phyloP scores from a whole-genome alignment of 805 yeast genomes.

The Candida yuanshanica region DNA sequence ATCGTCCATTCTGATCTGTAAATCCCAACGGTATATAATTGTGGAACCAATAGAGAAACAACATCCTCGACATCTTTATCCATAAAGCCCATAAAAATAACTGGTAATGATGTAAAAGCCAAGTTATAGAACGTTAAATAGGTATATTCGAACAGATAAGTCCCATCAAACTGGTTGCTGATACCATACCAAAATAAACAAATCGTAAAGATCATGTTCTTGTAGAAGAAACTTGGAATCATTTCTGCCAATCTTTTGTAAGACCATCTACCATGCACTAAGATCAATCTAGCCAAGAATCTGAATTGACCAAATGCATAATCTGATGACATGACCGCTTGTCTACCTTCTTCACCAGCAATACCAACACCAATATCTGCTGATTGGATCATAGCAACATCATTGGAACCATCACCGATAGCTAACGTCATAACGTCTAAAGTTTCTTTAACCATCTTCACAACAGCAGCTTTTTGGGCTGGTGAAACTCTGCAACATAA shows the following conservation, averaged over 20 bases:
- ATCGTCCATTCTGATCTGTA: constrained; percentile 66
- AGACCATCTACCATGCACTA: constrained; percentile 84
- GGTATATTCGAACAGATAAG: constrained; percentile 75
- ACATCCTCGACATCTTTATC: constrained; percentile 76
- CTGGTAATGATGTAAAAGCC: constrained; percentile 79
- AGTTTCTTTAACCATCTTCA: constrained; percentile 62
- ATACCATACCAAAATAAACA: constrained; percentile 80
- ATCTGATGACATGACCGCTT: constrained; percentile 84
- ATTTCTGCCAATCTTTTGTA: constrained; percentile 75
- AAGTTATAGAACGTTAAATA: constrained; percentile 74
- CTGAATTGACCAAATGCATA: constrained; percentile 82
- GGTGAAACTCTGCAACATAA: constrained; percentile 83
- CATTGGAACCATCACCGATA: constrained; percentile 85
- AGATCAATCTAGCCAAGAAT: constrained; percentile 55
- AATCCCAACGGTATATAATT: constrained; percentile 68
- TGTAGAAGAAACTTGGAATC: constrained; percentile 78
- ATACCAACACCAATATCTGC: constrained; percentile 69
- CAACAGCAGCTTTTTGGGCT: constrained; percentile 75
- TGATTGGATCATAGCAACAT: constrained; percentile 86
- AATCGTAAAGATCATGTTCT: constrained; percentile 68
- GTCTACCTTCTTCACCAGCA: constrained; percentile 87
- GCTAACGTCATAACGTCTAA: constrained; percentile 76
- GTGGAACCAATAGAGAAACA: constrained; percentile 67
- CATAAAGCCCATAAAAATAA: constrained; percentile 68
- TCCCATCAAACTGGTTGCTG: constrained; percentile 69